phyloP scores from a whole-genome alignment of 257 asterid species.

The Solanum gracilifrons region DNA sequence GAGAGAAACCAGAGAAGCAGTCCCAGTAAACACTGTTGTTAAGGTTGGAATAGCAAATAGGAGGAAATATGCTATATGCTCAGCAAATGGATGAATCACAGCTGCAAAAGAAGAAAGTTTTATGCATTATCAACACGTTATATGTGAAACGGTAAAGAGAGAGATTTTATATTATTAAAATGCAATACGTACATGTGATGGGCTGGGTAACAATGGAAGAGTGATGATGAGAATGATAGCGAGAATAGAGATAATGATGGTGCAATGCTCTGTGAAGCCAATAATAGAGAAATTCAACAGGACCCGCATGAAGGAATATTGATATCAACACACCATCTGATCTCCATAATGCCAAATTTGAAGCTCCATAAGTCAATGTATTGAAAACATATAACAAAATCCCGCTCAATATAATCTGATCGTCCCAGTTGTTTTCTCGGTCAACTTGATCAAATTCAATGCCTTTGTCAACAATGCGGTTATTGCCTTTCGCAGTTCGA shows the following conservation, averaged over 20 bases:
- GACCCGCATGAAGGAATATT: not conserved
- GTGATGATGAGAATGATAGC: conserved; percentile 1
- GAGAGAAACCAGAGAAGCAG: not conserved
- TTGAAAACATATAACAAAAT: not conserved
- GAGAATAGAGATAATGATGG: not conserved
- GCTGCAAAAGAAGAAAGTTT: conserved; percentile 29
- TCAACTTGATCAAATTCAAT: conserved; percentile 80
- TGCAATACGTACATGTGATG: not conserved
- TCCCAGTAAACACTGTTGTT: conserved; percentile 26
- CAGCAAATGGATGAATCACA: conserved; percentile 87
- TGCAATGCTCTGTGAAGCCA: not conserved
- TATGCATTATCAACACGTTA: not conserved
- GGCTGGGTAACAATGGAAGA: conserved; percentile 1
- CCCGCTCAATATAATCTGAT: not conserved
- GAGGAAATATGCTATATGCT: conserved; percentile 56
- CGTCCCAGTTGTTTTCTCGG: conserved; percentile 55
- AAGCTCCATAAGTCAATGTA: not conserved
- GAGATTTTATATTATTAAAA: not conserved
- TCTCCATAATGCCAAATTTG: not conserved
- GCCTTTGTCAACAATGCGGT: conserved; percentile 41
- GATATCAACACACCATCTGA: not conserved
- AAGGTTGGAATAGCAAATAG: conserved; percentile 59
- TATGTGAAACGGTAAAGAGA: not conserved
- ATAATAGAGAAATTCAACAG: not conserved
- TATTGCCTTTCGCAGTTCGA: conserved; percentile 56